A percentile compares a stretch with the other conserved stretches of the same genome.
phyloP scores from a whole-genome alignment of 495 filamentous ascomycete species.

The Penicillium pulvis region DNA sequence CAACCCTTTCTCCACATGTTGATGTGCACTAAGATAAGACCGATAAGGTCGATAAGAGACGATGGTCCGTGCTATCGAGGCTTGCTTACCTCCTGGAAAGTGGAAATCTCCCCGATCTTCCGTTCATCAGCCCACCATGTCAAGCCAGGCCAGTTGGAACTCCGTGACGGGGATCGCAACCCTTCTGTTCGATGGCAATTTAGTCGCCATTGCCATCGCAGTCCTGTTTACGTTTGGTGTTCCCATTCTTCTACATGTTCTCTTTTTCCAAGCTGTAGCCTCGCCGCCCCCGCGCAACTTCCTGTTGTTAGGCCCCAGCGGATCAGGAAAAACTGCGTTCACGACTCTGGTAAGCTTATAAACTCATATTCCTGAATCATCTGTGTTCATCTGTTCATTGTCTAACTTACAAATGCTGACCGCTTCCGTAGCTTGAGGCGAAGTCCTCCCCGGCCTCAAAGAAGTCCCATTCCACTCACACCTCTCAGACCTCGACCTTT shows the following conservation, averaged over 20 bases:
- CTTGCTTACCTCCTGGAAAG: background rate
- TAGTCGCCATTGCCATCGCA: constrained; percentile 61
- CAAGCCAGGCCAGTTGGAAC: constrained; percentile 36
- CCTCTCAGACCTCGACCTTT: constrained; percentile 73
- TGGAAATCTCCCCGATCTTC: constrained; percentile 1
- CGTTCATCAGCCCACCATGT: constrained; percentile 30
- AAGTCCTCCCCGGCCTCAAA: constrained; percentile 36
- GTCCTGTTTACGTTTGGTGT: constrained; percentile 68
- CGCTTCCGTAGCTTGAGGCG: constrained; percentile 47
- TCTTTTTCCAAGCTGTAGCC: constrained; percentile 67
- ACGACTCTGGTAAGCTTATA: constrained; percentile 65
- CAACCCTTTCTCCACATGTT: constrained; percentile 7
- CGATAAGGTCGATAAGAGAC: constrained; percentile 14
- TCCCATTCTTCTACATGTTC: constrained; percentile 75
- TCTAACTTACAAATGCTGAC: background rate
- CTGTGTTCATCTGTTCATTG: background rate
- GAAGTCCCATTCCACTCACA: constrained; percentile 64
- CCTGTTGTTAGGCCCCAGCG: constrained; percentile 81
- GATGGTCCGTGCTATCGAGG: constrained; percentile 27
- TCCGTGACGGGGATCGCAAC: constrained; percentile 41
- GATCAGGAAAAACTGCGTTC: constrained; percentile 86
- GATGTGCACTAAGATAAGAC: constrained; percentile 24
- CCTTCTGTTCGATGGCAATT: constrained; percentile 46
- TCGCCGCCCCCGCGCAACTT: constrained; percentile 76
- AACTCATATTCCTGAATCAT: background rate